Evolutionary conservation across 2,329 filamentous ascomycete species (phyloP), one percentile per base, ranked within the genome.

Genomic region (Talaromyces verruculosus): DNA sequence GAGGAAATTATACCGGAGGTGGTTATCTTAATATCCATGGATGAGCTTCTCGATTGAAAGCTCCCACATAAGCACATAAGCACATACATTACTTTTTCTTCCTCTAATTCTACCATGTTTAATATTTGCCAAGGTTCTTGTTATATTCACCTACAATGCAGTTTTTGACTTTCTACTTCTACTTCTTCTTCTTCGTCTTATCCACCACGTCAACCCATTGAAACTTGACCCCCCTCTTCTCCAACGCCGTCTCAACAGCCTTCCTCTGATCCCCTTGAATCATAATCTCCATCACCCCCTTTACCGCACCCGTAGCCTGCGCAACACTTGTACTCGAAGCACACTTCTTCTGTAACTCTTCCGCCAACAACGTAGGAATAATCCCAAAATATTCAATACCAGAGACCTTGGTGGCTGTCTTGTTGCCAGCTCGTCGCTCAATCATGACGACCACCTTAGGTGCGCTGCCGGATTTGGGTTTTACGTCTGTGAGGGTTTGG

Each of bases 111-210:
- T 22, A 45, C 10, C 7, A 19, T 11, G n/a, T 7, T 45, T 22
- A 2, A 45, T 45, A 45, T 22, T 47, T 25, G 19, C 45, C 19
- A 47, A 47, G 45, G 2, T 25, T 25, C 17, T 19, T 43, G 5
- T 47, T 6, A 22, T 47, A 47, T 25, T 47, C 41, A 43, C 41
- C 8, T 25, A 5, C 19, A 25, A 47, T 25, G 22, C 19, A 47
- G 2, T 25, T 25, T 47, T 25, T 25, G 10, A 3, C 2, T 37
- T 28, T 28, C 49, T 37, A 81, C 76, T 28, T 28, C 49, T 37
- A 81, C 76, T 88, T 88, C 78, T 89, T 89, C 69, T 85, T 85
- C 77, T 89, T 88, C 4, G 86, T 88, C 79, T 89, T 90, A 74
- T 90, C 88, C 65, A 88, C 76, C n/a, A 89, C 78, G 53, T 88